Evolutionary conservation across 2,329 filamentous ascomycete species (phyloP), one percentile per base, ranked within the genome.

Genomic region (Ophiostoma sp.): DNA sequence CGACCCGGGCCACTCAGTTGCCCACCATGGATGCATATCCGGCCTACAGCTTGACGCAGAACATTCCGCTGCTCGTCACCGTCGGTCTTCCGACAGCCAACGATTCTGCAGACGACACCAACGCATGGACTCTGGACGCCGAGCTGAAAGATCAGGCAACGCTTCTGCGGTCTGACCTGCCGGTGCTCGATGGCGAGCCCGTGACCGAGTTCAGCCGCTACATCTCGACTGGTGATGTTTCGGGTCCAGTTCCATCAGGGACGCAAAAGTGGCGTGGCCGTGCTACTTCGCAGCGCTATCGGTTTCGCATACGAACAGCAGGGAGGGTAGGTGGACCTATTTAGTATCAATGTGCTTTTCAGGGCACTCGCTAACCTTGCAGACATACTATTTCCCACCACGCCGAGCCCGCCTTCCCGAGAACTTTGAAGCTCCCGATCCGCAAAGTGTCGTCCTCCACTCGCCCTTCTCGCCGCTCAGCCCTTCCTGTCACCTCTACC

Each of bases 381-480:
- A 89, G 87, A 85, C 87, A 50, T 84, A 88, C 76, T 79, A 85
- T 79, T 87, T 87, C 74, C 89, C 90, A 15, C 85, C 87, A 52
- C 87, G 89, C 75, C 87, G 86, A 77, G 87, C 88, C 48, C 84
- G 82, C 74, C 82, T 88, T 64, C 87, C 86, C 22, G 84, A 86
- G 64, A 83, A 86, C 72, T 82, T 86, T 78, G 85, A 87, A 69
- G 78, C 82, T 3, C 82, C 86, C 71, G 81, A 83, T 25, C 12
- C 19, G 19, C 80, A 84, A 31, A 82, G 85, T 22, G 83, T 86
- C 74, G 84, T 90, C n/a, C 84, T 97, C 4, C 95, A 98, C 81
- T 98, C 96, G 15, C 93, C 95, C 1, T 90, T 97, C 77, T 98
- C 96, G 2, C 96, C 95, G 0, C 86, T 98, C 39, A 96, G 93